Evolutionary conservation across 495 filamentous ascomycete species (phyloP).

Genomic region (Tuber aestivum): DNA sequence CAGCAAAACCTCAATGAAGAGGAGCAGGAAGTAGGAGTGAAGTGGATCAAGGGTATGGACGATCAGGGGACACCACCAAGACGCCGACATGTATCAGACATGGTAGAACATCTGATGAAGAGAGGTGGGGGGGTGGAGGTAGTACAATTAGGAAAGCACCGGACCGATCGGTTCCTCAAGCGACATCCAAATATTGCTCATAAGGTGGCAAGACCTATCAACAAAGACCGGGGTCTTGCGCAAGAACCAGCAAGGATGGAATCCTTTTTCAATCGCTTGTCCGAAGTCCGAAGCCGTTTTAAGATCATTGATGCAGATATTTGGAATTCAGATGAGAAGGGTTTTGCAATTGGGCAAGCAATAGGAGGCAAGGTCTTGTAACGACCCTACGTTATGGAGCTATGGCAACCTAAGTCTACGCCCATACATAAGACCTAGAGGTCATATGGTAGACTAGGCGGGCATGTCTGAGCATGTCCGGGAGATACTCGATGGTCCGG

Average conservation of each 20-base stretch:
- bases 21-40: too few relatives aligned
- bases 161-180: not conserved
- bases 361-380: not conserved
- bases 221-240: not conserved
- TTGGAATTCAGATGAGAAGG: too few relatives aligned
- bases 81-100: not conserved
- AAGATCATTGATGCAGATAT: too few relatives aligned
- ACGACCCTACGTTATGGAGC: too few relatives aligned
- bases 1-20: too few relatives aligned
- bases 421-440: too few relatives aligned
- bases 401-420: too few relatives aligned
- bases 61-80: not conserved
- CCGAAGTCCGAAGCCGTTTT: not conserved
- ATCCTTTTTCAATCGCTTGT: not conserved
- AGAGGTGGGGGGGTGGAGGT: not conserved
- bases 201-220: not conserved
- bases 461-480: too few relatives aligned
- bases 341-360: not conserved
- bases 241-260: not conserved
- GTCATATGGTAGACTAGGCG: too few relatives aligned
- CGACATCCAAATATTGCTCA: not conserved
- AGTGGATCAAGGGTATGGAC: not conserved
- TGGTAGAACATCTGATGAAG: not conserved
- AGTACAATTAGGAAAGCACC: not conserved
- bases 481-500: too few relatives aligned